Conservation (phyloP, 2,329 filamentous ascomycete genomes). For the Apiospora sp. region DNA sequence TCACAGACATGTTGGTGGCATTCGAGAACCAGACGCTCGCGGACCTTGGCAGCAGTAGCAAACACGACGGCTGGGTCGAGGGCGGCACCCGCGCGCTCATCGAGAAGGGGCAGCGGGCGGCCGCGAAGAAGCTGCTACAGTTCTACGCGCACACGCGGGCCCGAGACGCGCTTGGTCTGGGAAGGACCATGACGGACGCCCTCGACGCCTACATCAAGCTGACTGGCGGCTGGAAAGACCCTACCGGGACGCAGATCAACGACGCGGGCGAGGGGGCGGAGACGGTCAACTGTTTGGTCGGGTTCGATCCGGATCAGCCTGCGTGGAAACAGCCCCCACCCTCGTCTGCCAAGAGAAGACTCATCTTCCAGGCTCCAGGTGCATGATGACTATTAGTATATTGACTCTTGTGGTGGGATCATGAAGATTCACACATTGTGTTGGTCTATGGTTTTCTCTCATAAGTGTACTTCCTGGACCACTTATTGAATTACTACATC, state of each 20-base stretch:
- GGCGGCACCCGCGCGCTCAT: conserved; percentile 33
- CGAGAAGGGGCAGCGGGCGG: conserved; percentile 30
- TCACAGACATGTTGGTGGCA: conserved; percentile 35
- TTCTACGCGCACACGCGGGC: conserved; percentile 37
- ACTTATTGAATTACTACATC: neutral
- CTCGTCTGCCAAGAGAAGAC: neutral
- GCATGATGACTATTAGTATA: neutral
- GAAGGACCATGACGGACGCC: conserved; percentile 32
- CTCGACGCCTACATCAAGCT: conserved; percentile 39
- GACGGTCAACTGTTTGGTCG: conserved; percentile 46
- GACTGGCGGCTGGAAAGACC: conserved; percentile 35
- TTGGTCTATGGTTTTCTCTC: too few species aligned
- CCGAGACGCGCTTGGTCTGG: conserved; percentile 34
- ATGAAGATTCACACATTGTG: too few species aligned
- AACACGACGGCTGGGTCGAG: conserved; percentile 33
- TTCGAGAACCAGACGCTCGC: conserved; percentile 36
- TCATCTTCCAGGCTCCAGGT: neutral
- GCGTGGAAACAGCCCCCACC: conserved; percentile 11
- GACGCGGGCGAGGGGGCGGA: conserved; percentile 42
- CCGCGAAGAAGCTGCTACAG: conserved; percentile 35
- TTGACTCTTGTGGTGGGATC: neutral
- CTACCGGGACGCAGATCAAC: conserved; percentile 42
- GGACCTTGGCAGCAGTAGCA: conserved; percentile 26
- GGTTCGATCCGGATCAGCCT: conserved; percentile 39
- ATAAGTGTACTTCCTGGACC: neutral